Conservation (phyloP, 1,284 basidiomycete species). For the Rhodofomes roseus region DNA sequence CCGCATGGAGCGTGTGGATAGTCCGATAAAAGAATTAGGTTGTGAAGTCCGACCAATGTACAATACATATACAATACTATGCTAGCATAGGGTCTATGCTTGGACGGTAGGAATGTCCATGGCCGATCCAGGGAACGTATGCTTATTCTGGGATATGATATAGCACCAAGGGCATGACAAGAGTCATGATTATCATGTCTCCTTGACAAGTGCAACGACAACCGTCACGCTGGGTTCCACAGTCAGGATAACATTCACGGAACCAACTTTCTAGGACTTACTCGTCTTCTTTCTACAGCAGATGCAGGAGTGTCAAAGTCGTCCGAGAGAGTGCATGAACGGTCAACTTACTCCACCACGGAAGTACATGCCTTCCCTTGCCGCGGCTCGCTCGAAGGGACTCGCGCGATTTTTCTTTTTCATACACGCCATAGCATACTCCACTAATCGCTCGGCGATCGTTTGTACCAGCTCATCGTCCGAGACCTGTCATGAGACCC, state of each 20-base stretch:
- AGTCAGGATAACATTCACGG: neutral
- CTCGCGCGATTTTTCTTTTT: slow-evolving; percentile 54
- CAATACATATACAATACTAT: neutral
- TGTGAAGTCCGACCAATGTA: neutral
- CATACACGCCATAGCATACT: slow-evolving; percentile 70
- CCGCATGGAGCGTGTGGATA: neutral
- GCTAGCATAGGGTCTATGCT: neutral
- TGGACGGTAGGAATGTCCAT: neutral
- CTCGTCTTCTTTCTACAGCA: slow-evolving; percentile 58
- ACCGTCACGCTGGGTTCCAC: slow-evolving; percentile 48
- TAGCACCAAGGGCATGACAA: neutral
- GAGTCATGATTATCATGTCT: slow-evolving; percentile 19
- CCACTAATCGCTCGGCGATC: slow-evolving; percentile 69
- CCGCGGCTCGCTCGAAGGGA: slow-evolving; percentile 69
- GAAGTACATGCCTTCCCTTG: slow-evolving; percentile 58
- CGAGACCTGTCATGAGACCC: slow-evolving; percentile 3
- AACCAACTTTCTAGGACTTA: slow-evolving; percentile 33
- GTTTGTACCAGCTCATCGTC: slow-evolving; percentile 62
- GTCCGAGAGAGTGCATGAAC: slow-evolving; percentile 2
- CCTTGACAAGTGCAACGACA: slow-evolving; percentile 55
- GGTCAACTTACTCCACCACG: slow-evolving; percentile 61
- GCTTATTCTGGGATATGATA: neutral
- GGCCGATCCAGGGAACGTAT: neutral
- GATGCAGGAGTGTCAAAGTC: slow-evolving; percentile 12
- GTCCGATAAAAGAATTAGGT: neutral